Evolutionary conservation across 2,329 filamentous ascomycete genomes (phyloP).

Genomic region (Canariomyces notabilis): DNA sequence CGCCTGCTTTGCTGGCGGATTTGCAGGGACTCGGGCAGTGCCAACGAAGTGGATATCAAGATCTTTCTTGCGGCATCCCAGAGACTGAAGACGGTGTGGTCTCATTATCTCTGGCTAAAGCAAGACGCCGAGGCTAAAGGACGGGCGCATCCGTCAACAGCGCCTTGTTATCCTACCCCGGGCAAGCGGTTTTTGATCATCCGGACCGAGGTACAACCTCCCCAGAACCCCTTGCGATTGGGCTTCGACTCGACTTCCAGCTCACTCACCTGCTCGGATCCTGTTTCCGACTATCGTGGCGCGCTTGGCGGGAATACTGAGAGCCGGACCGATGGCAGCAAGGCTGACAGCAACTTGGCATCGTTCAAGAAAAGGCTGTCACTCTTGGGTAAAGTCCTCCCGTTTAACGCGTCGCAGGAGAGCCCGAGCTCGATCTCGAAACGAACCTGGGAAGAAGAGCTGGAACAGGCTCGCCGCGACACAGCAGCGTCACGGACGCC

Average conservation of each 20-base stretch:
- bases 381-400: conserved; percentile 59
- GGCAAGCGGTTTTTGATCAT: conserved; percentile 85
- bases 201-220: conserved; percentile 60
- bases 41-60: conserved; percentile 57
- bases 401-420: conserved; percentile 33
- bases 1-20: conserved; percentile 85
- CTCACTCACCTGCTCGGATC: conserved; percentile 17
- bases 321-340: background rate
- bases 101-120: conserved; percentile 72
- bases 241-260: conserved; percentile 45
- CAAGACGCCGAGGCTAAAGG: conserved; percentile 56
- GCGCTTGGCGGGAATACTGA: conserved; percentile 3
- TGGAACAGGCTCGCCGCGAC: conserved; percentile 47
- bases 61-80: conserved; percentile 65
- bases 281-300: conserved; percentile 14
- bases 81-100: conserved; percentile 68
- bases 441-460: conserved; percentile 39
- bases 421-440: conserved; percentile 15
- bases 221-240: conserved; percentile 44
- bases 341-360: conserved; percentile 28
- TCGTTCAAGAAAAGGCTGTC: conserved; percentile 57
- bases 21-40: conserved; percentile 66
- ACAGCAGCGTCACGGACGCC: conserved; percentile 38
- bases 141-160: conserved; percentile 62
- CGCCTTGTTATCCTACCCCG: conserved; percentile 78